Percentiles rank a stretch among this genome's conserved stretches.
phyloP scores from a whole-genome alignment of 495 filamentous ascomycete genomes.

The Darksidea phi region DNA sequence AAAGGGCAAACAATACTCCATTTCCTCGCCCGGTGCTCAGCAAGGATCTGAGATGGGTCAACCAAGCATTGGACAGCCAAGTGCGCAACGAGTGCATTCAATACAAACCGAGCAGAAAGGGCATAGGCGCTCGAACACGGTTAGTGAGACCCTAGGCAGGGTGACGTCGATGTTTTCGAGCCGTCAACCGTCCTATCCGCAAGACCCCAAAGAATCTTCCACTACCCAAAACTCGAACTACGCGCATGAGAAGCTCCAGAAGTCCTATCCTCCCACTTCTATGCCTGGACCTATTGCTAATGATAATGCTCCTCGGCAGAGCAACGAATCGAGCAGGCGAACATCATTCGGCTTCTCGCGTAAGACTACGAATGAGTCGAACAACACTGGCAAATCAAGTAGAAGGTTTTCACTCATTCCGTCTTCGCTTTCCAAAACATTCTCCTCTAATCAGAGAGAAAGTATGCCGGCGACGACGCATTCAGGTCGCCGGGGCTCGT shows the following conservation, averaged over 20 bases:
- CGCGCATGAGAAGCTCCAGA: slow-evolving; percentile 52
- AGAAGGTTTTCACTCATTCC: slow-evolving; percentile 82
- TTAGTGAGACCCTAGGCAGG: slow-evolving; percentile 35
- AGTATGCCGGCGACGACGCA: slow-evolving; percentile 25
- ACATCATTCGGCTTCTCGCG: slow-evolving; percentile 71
- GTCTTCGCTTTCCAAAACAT: slow-evolving; percentile 64
- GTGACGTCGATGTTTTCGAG: slow-evolving; percentile 33
- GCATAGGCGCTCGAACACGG: slow-evolving; percentile 35
- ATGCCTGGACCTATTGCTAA: slow-evolving; percentile 70
- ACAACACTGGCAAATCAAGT: slow-evolving; percentile 52
- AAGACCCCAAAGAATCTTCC: slow-evolving; percentile 5
- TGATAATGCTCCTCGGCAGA: slow-evolving; percentile 69
- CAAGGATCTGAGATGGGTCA: slow-evolving; percentile 21
- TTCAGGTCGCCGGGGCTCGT: slow-evolving; percentile 48
- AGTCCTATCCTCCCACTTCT: slow-evolving; percentile 40
- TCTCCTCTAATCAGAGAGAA: slow-evolving; percentile 33
- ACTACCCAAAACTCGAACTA: slow-evolving; percentile 29
- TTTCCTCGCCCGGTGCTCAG: slow-evolving; percentile 59
- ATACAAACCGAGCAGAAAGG: slow-evolving; percentile 19
- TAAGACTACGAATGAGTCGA: slow-evolving; percentile 56
- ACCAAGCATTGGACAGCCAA: slow-evolving; percentile 30
- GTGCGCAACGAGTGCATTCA: slow-evolving; percentile 22
- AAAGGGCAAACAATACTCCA: slow-evolving; percentile 69
- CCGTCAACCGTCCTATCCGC: slow-evolving; percentile 16
- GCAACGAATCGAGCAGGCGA: slow-evolving; percentile 78